Conservation (phyloP, 2,329 filamentous ascomycete genomes). For the Fusarium sororula region DNA sequence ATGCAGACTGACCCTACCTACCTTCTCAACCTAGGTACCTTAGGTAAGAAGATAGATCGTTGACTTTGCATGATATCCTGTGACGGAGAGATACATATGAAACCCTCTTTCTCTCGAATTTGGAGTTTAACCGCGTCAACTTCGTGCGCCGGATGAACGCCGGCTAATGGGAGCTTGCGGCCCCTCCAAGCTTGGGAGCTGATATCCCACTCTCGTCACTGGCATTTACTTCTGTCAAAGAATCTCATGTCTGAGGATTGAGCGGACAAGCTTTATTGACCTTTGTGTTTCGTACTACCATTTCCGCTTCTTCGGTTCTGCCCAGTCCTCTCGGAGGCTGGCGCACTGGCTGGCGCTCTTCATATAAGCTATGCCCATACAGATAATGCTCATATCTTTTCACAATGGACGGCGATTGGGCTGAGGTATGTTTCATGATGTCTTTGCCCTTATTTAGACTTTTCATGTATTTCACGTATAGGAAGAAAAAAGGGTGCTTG, state of each 20-base stretch:
- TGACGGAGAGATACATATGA: background rate
- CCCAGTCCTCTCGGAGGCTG: conserved; percentile 19
- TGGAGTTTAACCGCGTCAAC: conserved; percentile 3
- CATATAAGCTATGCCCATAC: conserved; percentile 45
- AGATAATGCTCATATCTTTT: conserved; percentile 50
- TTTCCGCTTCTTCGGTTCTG: background rate
- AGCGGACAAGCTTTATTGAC: background rate
- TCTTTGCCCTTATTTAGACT: background rate
- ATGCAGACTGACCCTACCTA: background rate
- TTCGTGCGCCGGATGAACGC: conserved; percentile 34
- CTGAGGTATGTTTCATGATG: conserved; percentile 62
- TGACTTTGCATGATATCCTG: background rate
- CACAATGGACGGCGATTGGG: conserved; percentile 74
- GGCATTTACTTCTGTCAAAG: conserved; percentile 16
- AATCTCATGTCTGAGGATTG: background rate
- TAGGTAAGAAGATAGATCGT: background rate
- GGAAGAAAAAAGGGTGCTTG: background rate
- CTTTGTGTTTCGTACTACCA: background rate
- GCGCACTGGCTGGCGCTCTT: conserved; percentile 16
- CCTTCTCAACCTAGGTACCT: background rate
- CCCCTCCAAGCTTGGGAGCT: conserved; percentile 41
- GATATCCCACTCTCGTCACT: conserved; percentile 24
- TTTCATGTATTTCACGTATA: background rate
- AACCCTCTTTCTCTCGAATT: background rate
- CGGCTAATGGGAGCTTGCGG: conserved; percentile 36